Base-by-base conservation (phyloP, 441 rosid genomes). In the Flueggea neowawraea region DNA sequence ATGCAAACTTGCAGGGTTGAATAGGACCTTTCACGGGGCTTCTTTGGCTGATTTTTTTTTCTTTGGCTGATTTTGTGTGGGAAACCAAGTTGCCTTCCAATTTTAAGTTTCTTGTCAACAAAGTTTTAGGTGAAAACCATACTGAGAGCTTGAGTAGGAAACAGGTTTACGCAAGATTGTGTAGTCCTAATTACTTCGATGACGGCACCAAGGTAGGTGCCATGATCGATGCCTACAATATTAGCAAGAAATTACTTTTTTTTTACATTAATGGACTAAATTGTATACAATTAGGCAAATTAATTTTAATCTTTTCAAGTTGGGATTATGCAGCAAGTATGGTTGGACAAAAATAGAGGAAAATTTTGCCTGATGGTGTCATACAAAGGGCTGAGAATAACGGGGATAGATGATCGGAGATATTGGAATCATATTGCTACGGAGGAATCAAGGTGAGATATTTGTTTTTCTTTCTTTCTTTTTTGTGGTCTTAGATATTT, bases 31-130 rank as follows among this genome's bases (percentile, higher is more conserved):
- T 54, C 82, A 73, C 43, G 82, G 83, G 0, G 95, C 95, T 45
- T 89, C 98, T 15, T 78, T 72, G 5, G 91, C n/a, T n/a, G n/a
- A n/a, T n/a, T n/a, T n/a, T n/a, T n/a, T n/a, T n/a, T n/a, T n/a
- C n/a, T n/a, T n/a, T n/a, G n/a, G n/a, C 93, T 14, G 91, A 92
- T 78, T 87, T 89, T 61, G 80, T 92, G 6, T 92, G 98, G 98
- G 91, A 82, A 41, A 61, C 78, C 13, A 92, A 92, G 69, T 62
- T 92, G 61, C 98, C 96, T 49, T 70, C 82, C 56, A 89, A 78
- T 60, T 87, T 87, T 36, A 51, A 45, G 22, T 76, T 74, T 41
- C 80, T 89, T 17, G 78, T 73, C 7, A 69, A 67, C 17, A 67
- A 76, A 67, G 65, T 78, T 15, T 63, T 63, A 12, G 73, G 60